Conservation (phyloP, 805 yeast species). For the Dipodascus albidus region DNA sequence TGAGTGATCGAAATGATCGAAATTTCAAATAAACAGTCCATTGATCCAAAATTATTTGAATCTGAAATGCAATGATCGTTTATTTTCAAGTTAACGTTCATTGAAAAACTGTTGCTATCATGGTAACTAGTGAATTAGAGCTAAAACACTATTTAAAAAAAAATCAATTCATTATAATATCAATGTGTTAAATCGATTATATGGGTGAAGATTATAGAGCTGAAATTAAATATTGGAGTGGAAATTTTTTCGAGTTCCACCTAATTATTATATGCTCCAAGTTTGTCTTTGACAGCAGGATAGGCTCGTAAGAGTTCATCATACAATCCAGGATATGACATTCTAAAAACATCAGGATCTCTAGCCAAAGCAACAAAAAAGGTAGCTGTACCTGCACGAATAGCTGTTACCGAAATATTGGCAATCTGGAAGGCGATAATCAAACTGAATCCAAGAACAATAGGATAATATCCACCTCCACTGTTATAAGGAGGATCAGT, state of each 20-base stretch:
- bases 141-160: neutral
- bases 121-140: too few species aligned
- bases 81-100: too few species aligned
- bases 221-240: too few species aligned
- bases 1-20: too few species aligned
- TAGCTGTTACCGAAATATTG: constrained; percentile 58
- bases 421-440: constrained; percentile 68
- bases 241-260: too few species aligned
- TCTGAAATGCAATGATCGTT: too few species aligned
- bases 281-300: constrained; percentile 55
- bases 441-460: constrained; percentile 63
- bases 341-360: constrained; percentile 73
- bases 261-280: constrained; percentile 12
- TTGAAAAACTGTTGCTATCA: too few species aligned
- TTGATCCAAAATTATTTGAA: too few species aligned
- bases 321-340: constrained; percentile 58
- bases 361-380: constrained; percentile 74
- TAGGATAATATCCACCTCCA: constrained; percentile 52
- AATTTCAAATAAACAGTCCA: too few species aligned
- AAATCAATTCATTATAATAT: constrained; percentile 3
- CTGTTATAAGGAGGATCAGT: constrained; percentile 58
- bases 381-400: constrained; percentile 73
- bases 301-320: constrained; percentile 53
- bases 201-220: neutral
- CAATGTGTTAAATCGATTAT: neutral